Base-by-base conservation (phyloP, 208 protist species). In the Crithidia brevicula region DNA sequence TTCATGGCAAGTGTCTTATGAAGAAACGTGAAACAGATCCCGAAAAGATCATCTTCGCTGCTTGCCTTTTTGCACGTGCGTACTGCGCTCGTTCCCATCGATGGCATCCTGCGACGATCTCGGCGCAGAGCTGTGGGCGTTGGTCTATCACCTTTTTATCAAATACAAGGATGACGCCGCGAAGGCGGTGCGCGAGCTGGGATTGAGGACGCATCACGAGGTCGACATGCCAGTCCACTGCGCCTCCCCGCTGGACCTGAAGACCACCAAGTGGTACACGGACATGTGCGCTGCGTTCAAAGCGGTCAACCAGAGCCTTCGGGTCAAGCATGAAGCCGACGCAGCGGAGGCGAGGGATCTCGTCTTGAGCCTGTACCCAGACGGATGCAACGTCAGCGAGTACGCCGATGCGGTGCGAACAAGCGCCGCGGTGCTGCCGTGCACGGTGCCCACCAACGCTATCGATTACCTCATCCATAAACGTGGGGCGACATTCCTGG, bases 381-480 rank as follows among this genome's bases (percentile, higher is more conserved):
- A 67, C 3, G 91, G 88, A 0, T 94, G 91, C 61, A 70, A 50
- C 40, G 52, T 86, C 36, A 87, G 81, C 52, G 85, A 90, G 27
- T 91, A 86, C 49, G 76, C 79, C 18, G 86, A 94, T 30, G 76
- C 82, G 2, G 61, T 93, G 30, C 76, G 85, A 36, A 96, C 86
- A 30, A 89, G 86, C 62, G 74, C 85, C 0, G 82, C 85, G 9
- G 81, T 96, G 79, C 63, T 90, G 13, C 75, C 86, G 9, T 81
- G 72, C 43, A 79, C 77, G 1, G 82, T 96, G 5, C 64, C 84
- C 10, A 65, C 53, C 20, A 67, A 74, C 10, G 7, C 22, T 0
- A 61, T 96, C 3, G 30, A 51, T 8, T 52, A 58, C 1, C 81
- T 89, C 33, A 52, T 88, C 22, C 30, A 63, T 34, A 65, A 67